Conservation (phyloP, 73 alveolate genomes). For the Paramecium caudatum region DNA sequence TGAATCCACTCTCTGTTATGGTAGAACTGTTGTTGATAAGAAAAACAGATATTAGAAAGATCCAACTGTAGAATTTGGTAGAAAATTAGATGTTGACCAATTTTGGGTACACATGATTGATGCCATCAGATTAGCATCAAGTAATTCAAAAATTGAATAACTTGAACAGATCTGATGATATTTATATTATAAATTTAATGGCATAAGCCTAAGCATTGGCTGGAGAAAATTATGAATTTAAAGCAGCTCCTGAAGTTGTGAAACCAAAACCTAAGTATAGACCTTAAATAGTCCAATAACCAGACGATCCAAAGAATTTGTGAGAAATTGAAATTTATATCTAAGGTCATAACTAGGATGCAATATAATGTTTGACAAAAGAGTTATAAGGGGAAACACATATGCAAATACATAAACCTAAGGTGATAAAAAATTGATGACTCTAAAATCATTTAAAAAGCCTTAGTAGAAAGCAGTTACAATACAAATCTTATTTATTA, state of each 20-base stretch:
- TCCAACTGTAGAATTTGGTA: background rate
- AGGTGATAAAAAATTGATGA: slow-evolving; percentile 82
- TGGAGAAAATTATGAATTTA: slow-evolving; percentile 71
- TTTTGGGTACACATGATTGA: slow-evolving; percentile 41
- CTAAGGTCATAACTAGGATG: slow-evolving; percentile 31
- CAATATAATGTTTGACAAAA: slow-evolving; percentile 92
- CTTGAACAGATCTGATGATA: background rate
- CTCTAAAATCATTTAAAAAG: slow-evolving; percentile 69
- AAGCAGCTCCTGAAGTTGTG: slow-evolving; percentile 72
- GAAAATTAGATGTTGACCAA: background rate
- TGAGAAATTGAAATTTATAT: background rate
- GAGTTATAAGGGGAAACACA: slow-evolving; percentile 96
- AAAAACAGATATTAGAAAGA: background rate
- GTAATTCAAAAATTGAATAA: slow-evolving; percentile 23
- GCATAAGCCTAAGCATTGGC: slow-evolving; percentile 71
- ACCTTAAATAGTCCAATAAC: background rate
- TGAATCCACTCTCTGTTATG: slow-evolving; percentile 4
- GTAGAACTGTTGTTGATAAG: slow-evolving; percentile 63
- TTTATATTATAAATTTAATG: background rate
- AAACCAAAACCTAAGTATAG: slow-evolving; percentile 74
- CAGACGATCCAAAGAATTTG: slow-evolving; percentile 48
- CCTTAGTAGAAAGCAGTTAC: slow-evolving; percentile 69
- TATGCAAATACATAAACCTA: slow-evolving; percentile 93
- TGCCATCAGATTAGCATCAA: slow-evolving; percentile 5
- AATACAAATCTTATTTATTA: slow-evolving; percentile 40